phyloP scores from a whole-genome alignment of 2,329 filamentous ascomycete genomes.

The Malbranchea zuffiana region DNA sequence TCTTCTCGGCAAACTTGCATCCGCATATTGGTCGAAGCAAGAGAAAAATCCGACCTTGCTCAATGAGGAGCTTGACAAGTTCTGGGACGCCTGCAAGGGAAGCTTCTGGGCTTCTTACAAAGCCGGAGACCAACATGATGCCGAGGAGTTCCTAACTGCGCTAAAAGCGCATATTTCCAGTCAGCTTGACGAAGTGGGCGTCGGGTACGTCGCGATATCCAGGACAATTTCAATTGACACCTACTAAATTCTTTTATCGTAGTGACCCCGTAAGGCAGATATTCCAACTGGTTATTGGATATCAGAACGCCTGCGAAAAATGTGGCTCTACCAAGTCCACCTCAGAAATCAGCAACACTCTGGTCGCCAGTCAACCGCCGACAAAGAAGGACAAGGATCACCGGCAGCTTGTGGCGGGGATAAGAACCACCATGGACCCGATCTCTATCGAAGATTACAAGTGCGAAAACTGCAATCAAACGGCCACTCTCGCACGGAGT shows the following conservation, averaged over 20 bases:
- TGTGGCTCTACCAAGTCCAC: constrained; percentile 3
- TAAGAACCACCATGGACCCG: neutral
- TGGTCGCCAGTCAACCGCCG: neutral
- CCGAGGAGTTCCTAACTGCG: constrained; percentile 8
- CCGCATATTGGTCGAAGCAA: constrained; percentile 9
- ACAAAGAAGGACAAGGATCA: neutral
- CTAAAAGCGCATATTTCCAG: constrained; percentile 7
- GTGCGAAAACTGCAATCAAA: constrained; percentile 4
- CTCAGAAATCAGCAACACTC: neutral
- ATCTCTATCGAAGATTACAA: neutral
- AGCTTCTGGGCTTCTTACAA: constrained; percentile 4
- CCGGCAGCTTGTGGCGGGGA: neutral
- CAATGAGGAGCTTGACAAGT: neutral
- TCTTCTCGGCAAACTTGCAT: constrained; percentile 3
- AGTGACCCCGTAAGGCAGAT: constrained; percentile 6
- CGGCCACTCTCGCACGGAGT: neutral
- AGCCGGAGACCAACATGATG: constrained; percentile 10
- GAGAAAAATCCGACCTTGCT: neutral
- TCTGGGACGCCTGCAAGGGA: constrained; percentile 5
- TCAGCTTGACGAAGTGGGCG: neutral
- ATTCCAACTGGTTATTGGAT: constrained; percentile 8
- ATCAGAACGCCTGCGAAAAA: constrained; percentile 7
- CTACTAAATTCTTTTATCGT: neutral
- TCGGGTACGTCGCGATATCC: neutral
- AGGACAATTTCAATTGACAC: neutral